Base-by-base conservation (phyloP, 768 basidiomycete genomes). In the Pulveroboletus sp. region DNA sequence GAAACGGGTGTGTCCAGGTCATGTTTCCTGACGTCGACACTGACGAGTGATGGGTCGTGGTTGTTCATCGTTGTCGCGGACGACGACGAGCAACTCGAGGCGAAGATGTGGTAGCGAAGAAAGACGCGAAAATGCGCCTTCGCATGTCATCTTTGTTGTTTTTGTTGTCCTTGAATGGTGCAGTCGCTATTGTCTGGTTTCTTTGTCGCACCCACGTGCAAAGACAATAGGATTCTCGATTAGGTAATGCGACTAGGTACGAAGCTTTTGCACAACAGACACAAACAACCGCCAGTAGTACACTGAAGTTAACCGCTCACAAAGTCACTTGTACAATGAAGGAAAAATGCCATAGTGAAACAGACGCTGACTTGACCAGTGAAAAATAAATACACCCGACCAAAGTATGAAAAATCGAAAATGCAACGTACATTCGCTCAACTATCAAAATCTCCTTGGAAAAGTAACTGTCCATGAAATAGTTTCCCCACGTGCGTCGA, bases 1-100 rank as follows among this genome's bases (percentile, higher is more conserved):
- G 55, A 60, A 37, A 50, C 40, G 14, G 32, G 42, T n/a, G 54
- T 13, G 11, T 31, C 40, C 12, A 35, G 38, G 27, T 45, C 50
- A 52, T 40, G 20, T 37, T 60, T 39, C 40, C 60, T 58, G 40
- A 51, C 43, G 40, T 65, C 60, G 5, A 29, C 2, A 55, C n/a
- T 10, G n/a, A n/a, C n/a, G n/a, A n/a, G 8, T 31, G 43, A n/a
- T 55, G 55, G 60, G 14, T 67, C 66, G 49, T 59, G 61, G 56
- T 60, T 60, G 53, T 45, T 67, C 67, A 69, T 69, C 65, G 60
- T 36, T 52, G 58, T 61, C 62, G 46, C 56, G 13, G 45, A 56
- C 64, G 61, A 64, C 61, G 67, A 67, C 27, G 40, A 60, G 49
- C 51, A n/a, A 29, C 27, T 29, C 12, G 27, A 29, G 8, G 12